Conservation (phyloP, 2,329 filamentous ascomycete species). For the Cytospora piceicola region DNA sequence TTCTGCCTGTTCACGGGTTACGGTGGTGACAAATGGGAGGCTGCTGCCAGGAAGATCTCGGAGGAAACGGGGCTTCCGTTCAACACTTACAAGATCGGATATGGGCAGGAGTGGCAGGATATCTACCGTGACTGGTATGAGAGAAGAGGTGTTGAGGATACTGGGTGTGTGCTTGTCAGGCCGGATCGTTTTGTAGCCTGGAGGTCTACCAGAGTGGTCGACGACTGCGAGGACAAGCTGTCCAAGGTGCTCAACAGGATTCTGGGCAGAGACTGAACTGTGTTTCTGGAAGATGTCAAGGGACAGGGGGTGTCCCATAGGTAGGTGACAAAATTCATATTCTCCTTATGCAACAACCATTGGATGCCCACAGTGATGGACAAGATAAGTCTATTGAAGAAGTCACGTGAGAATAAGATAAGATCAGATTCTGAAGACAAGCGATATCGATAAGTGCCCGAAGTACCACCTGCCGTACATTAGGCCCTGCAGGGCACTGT, state of each 20-base stretch:
- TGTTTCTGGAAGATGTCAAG: background rate
- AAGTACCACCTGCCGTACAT: background rate
- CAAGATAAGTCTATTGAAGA: conserved; percentile 27
- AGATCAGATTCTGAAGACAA: background rate
- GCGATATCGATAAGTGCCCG: background rate
- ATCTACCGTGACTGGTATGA: conserved; percentile 56
- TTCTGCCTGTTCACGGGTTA: conserved; percentile 51
- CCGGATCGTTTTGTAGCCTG: conserved; percentile 57
- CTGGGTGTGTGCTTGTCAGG: conserved; percentile 54
- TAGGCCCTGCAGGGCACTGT: no score
- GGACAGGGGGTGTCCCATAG: no score
- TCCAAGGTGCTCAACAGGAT: conserved; percentile 27
- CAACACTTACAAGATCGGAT: conserved; percentile 52
- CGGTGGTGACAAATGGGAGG: conserved; percentile 53
- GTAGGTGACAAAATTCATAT: no score
- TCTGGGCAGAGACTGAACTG: conserved; percentile 4
- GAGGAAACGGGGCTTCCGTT: conserved; percentile 46
- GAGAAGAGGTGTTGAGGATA: conserved; percentile 52
- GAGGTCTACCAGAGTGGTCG: conserved; percentile 37
- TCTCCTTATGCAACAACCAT: background rate
- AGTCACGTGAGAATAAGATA: conserved; percentile 1
- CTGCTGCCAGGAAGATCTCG: conserved; percentile 44
- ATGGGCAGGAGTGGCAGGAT: conserved; percentile 56
- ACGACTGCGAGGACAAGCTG: conserved; percentile 28
- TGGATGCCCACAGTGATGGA: no score